Evolutionary conservation across 2,329 filamentous ascomycete species (phyloP).

Genomic region (Zasmidium citrigriseum): DNA sequence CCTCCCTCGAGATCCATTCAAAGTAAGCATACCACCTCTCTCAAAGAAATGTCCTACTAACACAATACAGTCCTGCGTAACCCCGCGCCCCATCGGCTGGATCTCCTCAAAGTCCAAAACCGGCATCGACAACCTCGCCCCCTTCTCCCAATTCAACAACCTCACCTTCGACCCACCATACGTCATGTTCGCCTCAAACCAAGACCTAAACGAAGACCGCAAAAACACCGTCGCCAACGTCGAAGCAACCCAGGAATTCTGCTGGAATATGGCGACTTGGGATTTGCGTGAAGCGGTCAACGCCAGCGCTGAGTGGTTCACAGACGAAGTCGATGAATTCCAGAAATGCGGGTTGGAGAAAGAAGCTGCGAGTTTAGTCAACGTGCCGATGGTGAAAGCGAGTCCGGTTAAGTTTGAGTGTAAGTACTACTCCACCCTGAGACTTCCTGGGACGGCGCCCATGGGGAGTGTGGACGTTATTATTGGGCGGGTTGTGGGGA

Average conservation of each 20-base stretch:
- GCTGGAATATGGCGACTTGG: slow-evolving; percentile 62
- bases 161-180: slow-evolving; percentile 64
- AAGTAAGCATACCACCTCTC: slow-evolving; percentile 37
- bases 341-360: slow-evolving; percentile 52
- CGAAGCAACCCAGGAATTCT: slow-evolving; percentile 53
- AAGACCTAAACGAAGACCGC: slow-evolving; percentile 46
- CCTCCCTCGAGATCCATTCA: slow-evolving; percentile 58
- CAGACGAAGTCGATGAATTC: slow-evolving; percentile 58
- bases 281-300: slow-evolving; percentile 59
- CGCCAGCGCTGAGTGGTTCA: slow-evolving; percentile 53
- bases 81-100: slow-evolving; percentile 65
- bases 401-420: slow-evolving; percentile 63
- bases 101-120: slow-evolving; percentile 56
- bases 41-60: no score
- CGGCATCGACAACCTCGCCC: slow-evolving; percentile 58
- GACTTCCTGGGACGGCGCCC: slow-evolving; percentile 58
- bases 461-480: slow-evolving; percentile 61
- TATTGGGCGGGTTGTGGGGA: slow-evolving; percentile 57
- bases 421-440: slow-evolving; percentile 55
- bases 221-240: slow-evolving; percentile 62
- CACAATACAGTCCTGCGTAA: slow-evolving; percentile 58
- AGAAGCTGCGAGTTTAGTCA: slow-evolving; percentile 41
- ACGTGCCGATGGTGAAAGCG: slow-evolving; percentile 55
- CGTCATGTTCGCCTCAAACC: slow-evolving; percentile 63
- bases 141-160: slow-evolving; percentile 65